Conservation (phyloP, 495 filamentous ascomycete genomes). For the Copromyces sp. region DNA sequence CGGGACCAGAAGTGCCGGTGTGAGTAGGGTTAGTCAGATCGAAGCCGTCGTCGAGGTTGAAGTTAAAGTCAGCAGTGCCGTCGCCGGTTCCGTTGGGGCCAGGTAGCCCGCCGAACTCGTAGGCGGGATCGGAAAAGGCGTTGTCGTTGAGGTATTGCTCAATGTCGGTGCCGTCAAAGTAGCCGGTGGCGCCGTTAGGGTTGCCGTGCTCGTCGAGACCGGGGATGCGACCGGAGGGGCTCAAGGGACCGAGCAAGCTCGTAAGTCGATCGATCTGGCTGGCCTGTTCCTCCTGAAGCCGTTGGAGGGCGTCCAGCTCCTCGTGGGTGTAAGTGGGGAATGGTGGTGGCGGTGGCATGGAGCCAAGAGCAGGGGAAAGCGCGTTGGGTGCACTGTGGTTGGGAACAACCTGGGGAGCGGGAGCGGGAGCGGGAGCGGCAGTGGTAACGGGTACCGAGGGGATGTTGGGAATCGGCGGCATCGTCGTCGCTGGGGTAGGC, state of each 20-base stretch:
- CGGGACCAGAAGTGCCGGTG: neutral
- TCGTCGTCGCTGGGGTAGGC: slow-evolving; percentile 2
- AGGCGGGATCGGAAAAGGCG: slow-evolving; percentile 40
- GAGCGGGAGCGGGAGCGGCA: slow-evolving; percentile 12
- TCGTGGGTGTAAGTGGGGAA: slow-evolving; percentile 51
- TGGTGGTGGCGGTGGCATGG: slow-evolving; percentile 44
- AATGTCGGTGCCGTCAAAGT: slow-evolving; percentile 48
- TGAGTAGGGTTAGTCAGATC: neutral
- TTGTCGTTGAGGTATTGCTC: slow-evolving; percentile 59
- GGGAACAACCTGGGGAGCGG: slow-evolving; percentile 8
- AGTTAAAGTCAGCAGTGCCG: slow-evolving; percentile 27
- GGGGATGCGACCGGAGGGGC: slow-evolving; percentile 70
- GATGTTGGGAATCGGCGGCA: slow-evolving; percentile 9
- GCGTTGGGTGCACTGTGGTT: slow-evolving; percentile 25
- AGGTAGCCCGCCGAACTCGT: neutral
- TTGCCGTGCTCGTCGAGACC: slow-evolving; percentile 47
- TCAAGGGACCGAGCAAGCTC: slow-evolving; percentile 62
- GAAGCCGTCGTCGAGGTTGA: slow-evolving; percentile 20
- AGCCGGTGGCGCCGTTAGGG: slow-evolving; percentile 16
- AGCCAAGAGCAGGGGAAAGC: slow-evolving; percentile 43
- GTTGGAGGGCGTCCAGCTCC: slow-evolving; percentile 64
- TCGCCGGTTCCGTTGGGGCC: neutral
- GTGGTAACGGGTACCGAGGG: slow-evolving; percentile 14
- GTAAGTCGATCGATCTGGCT: slow-evolving; percentile 60
- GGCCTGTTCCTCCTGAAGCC: slow-evolving; percentile 63